phyloP scores from a whole-genome alignment of 2,329 filamentous ascomycete species.

The Monilinia aucupariae region DNA sequence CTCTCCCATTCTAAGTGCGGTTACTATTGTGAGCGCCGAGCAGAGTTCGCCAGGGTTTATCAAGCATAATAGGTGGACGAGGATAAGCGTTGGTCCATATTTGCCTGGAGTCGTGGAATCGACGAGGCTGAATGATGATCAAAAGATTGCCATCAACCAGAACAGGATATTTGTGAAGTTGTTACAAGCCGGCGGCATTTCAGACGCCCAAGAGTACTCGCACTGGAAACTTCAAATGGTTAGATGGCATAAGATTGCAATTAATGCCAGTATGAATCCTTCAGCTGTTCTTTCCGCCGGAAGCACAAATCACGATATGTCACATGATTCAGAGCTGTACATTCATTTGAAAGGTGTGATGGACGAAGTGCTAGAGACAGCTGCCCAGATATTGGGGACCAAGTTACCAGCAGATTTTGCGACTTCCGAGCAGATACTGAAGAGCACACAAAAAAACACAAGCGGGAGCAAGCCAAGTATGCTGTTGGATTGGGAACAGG shows the following conservation, averaged over 20 bases:
- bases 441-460: constrained; percentile 57
- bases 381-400: constrained; percentile 57
- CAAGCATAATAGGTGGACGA: constrained; percentile 67
- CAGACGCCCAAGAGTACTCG: constrained; percentile 58
- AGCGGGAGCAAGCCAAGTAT: constrained; percentile 52
- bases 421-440: constrained; percentile 55
- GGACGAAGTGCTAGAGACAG: constrained; percentile 61
- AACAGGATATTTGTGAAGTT: constrained; percentile 45
- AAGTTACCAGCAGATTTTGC: constrained; percentile 56
- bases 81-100: constrained; percentile 65
- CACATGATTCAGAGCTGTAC: constrained; percentile 56
- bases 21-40: constrained; percentile 64
- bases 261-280: constrained; percentile 72
- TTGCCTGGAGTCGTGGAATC: constrained; percentile 42
- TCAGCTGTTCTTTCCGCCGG: constrained; percentile 63
- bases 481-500: constrained; percentile 49
- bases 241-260: constrained; percentile 71
- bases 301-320: constrained; percentile 60
- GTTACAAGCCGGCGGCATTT: constrained; percentile 49
- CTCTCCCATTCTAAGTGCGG: constrained; percentile 58
- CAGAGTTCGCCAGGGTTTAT: constrained; percentile 59
- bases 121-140: neutral
- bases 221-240: constrained; percentile 64
- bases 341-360: constrained; percentile 60
- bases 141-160: constrained; percentile 20